phyloP scores from a whole-genome alignment of 1,139 yeast species.

The Yamadazyma friedrichii region DNA sequence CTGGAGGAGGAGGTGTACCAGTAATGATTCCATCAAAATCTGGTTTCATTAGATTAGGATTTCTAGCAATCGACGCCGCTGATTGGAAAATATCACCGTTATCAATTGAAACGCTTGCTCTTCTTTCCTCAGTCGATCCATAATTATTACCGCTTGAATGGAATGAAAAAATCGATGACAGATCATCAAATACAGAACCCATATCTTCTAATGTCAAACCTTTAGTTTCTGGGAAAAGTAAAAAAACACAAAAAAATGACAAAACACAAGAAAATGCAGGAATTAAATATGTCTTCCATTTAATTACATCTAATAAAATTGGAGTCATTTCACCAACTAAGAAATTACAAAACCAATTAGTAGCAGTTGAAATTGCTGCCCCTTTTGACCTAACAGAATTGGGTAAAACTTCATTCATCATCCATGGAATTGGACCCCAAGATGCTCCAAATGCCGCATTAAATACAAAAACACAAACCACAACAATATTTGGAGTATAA shows the following conservation, averaged over 20 bases:
- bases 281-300: constrained; percentile 78
- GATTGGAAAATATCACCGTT: constrained; percentile 25
- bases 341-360: constrained; percentile 94
- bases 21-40: constrained; percentile 34
- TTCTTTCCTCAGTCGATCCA: constrained; percentile 24
- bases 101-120: constrained; percentile 21
- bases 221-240: constrained; percentile 54
- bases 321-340: constrained; percentile 92
- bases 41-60: constrained; percentile 32
- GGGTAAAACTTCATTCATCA: constrained; percentile 88
- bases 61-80: constrained; percentile 41
- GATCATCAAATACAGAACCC: constrained; percentile 51
- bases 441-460: constrained; percentile 86
- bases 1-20: constrained; percentile 17
- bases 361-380: constrained; percentile 86
- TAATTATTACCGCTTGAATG: constrained; percentile 28
- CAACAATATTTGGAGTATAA: constrained; percentile 72
- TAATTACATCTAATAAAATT: constrained; percentile 68
- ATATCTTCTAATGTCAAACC: constrained; percentile 55
- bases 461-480: constrained; percentile 69
- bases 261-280: constrained; percentile 76
- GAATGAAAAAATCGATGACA: constrained; percentile 43
- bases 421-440: constrained; percentile 97
- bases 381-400: constrained; percentile 87
- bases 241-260: constrained; percentile 57